phyloP scores from a whole-genome alignment of 108 stramenopile genomes.

The Nitzschia inconspicua region DNA sequence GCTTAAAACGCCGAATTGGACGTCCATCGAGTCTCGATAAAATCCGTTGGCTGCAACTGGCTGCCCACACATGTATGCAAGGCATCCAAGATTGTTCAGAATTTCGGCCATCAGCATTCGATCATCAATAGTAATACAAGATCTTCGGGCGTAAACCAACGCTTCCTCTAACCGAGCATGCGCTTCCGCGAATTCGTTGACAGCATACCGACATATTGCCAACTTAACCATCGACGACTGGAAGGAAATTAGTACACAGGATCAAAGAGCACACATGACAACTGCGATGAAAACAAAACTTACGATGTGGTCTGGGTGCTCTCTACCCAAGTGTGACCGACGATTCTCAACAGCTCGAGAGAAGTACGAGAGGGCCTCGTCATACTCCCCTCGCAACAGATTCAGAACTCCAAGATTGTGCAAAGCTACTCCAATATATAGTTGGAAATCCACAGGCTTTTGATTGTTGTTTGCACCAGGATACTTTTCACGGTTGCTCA shows the following conservation, averaged over 20 bases:
- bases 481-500: slow-evolving; percentile 13
- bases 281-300: slow-evolving; percentile 8
- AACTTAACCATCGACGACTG: slow-evolving; percentile 34
- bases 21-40: slow-evolving; percentile 39
- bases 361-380: slow-evolving; percentile 38
- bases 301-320: slow-evolving; percentile 36
- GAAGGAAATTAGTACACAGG: neutral
- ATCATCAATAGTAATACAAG: slow-evolving; percentile 19
- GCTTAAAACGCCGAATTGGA: slow-evolving; percentile 27
- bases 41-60: slow-evolving; percentile 17
- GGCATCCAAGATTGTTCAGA: slow-evolving; percentile 52
- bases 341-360: slow-evolving; percentile 28
- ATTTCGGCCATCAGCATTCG: slow-evolving; percentile 42
- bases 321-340: slow-evolving; percentile 17
- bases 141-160: slow-evolving; percentile 13
- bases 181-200: slow-evolving; percentile 31
- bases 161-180: slow-evolving; percentile 27
- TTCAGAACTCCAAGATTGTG: slow-evolving; percentile 44
- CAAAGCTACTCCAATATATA: slow-evolving; percentile 31
- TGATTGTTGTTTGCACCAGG: neutral
- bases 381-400: slow-evolving; percentile 36
- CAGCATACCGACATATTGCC: slow-evolving; percentile 40
- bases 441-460: slow-evolving; percentile 17
- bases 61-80: slow-evolving; percentile 34
- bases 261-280: neutral